Evolutionary conservation across 208 protist genomes (phyloP).

Genomic region (Naegleria lovaniensis): DNA sequence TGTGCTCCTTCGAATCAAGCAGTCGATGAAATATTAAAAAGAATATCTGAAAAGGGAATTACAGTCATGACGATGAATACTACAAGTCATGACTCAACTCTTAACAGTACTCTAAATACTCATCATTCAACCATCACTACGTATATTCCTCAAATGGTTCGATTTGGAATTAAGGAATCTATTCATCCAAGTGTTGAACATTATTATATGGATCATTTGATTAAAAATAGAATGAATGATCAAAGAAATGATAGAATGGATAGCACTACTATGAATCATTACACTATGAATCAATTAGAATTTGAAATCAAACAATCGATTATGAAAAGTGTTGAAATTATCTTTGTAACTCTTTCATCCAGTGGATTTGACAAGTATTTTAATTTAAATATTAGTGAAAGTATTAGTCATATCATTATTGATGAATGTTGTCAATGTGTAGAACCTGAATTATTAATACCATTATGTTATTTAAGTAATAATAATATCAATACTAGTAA

Average conservation of each 20-base stretch:
- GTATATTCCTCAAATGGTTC: background rate
- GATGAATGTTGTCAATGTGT: constrained; percentile 20
- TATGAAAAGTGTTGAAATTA: background rate
- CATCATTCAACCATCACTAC: no score
- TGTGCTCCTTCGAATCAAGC: constrained; percentile 5
- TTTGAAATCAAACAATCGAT: background rate
- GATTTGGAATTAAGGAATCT: background rate
- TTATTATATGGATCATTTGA: background rate
- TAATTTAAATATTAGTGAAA: background rate
- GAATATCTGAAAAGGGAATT: background rate
- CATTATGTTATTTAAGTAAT: background rate
- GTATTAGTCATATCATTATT: background rate
- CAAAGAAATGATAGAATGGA: no score
- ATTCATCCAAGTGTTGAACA: background rate
- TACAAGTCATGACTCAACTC: no score
- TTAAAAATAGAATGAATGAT: background rate
- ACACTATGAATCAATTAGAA: background rate
- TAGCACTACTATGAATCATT: background rate
- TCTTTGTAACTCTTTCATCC: background rate
- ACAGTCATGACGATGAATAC: background rate
- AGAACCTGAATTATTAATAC: background rate
- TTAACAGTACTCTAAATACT: no score
- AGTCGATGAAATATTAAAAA: background rate
- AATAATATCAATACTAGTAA: no score
- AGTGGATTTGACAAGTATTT: background rate